Evolutionary conservation across 108 stramenopile genomes (phyloP), one percentile per base, ranked within the genome.

Genomic region (Licmophora abbreviata): DNA sequence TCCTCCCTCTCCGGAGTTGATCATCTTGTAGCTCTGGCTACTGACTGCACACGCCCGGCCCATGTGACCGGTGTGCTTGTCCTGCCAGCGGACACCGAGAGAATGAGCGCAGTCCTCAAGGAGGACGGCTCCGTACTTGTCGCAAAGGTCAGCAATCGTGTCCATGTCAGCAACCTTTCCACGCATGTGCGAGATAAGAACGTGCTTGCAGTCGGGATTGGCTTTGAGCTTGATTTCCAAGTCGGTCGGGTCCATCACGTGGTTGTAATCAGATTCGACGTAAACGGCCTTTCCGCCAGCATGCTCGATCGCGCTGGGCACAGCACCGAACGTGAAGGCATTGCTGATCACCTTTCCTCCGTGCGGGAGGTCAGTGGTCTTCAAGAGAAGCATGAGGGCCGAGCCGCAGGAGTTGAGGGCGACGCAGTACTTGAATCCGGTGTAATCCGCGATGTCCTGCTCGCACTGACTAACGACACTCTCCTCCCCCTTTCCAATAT

Each of bases 1-100:
- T 40, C 92, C 92, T 12, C 92, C 92, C 55, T 93, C 92, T 45
- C 92, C 92, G 31, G 79, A 78, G 74, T 93, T 90, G 61, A 93
- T 85, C 74, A 93, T 85, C 62, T 93, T 93, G 81, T 93, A 88
- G 20, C 70, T 73, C 53, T 93, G 92, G 38, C 69, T 71, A 23
- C 68, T 71, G 37, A 85, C 69, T 52, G 81, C 83, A 42, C 77
- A 66, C 14, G 69, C 81, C 23, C 72, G 55, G 9, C 88, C 92
- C 47, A 76, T 64, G 68, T 90, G 84, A n/a, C 92, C 92, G 24
- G 81, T 65, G 71, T 93, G 92, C 34, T 76, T 51, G 27, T 70
- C 84, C 28, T 76, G 47, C 83, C 85, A 90, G 11, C 51, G 26
- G 14, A 93, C 92, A 26, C 92, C 92, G 25, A 88, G 66, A 8